phyloP scores from a whole-genome alignment of 2,329 filamentous ascomycete species.

The Aureobasidium uvarum region DNA sequence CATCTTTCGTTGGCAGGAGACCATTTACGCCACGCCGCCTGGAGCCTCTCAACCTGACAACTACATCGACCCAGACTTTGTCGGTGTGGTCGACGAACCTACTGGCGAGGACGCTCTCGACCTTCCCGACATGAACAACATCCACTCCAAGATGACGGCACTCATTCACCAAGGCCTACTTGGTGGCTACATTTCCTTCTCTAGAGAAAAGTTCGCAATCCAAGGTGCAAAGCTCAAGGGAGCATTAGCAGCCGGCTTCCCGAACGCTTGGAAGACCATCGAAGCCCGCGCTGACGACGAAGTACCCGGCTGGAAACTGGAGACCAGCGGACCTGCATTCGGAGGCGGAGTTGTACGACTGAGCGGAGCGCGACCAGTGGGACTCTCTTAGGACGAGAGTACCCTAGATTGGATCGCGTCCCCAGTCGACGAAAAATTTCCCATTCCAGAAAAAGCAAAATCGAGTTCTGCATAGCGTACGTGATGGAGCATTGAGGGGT shows the following conservation, averaged over 20 bases:
- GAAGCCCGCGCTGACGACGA: conserved; percentile 60
- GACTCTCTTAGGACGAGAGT: conserved; percentile 27
- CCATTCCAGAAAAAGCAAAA: conserved; percentile 4
- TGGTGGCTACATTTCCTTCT: conserved; percentile 79
- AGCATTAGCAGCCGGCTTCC: conserved; percentile 68
- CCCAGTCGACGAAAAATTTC: not conserved
- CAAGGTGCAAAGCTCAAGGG: conserved; percentile 63
- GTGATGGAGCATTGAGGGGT: conserved; percentile 5
- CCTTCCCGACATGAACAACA: conserved; percentile 57
- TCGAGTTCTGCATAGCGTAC: conserved; percentile 18
- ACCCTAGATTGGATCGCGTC: conserved; percentile 11
- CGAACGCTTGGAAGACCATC: conserved; percentile 68
- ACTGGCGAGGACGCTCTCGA: conserved; percentile 25
- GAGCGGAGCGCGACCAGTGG: conserved; percentile 52
- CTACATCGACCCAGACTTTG: conserved; percentile 50
- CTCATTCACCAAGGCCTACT: conserved; percentile 78
- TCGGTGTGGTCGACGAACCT: conserved; percentile 34
- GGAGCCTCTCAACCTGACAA: conserved; percentile 39
- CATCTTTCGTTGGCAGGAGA: conserved; percentile 65
- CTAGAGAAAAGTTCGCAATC: conserved; percentile 74
- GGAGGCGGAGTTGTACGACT: conserved; percentile 53
- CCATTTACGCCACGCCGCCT: conserved; percentile 35
- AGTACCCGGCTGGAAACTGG: conserved; percentile 73
- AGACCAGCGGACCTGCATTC: conserved; percentile 34
- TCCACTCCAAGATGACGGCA: conserved; percentile 75